These are phyloP conservation scores for Xerocomellus amylosporus DNA, from an alignment of 768 basidiomycete genomes.

Conservation along the genomic window DNA sequence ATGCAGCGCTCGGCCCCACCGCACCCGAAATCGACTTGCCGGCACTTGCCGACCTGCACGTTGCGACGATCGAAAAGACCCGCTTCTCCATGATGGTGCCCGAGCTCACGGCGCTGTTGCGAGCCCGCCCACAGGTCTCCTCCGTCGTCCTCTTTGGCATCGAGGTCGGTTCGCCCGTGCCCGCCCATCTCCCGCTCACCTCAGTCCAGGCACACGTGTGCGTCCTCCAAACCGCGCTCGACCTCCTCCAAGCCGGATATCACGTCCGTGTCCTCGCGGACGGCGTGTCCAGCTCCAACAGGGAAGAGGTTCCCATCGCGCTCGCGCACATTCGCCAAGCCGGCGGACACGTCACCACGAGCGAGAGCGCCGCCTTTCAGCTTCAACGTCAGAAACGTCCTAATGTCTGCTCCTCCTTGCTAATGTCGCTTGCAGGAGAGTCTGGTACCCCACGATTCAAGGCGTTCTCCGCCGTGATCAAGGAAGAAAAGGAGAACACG, in stretches of 20 bases:
- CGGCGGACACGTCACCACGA: slow-evolving; percentile 78
- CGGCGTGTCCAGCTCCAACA: slow-evolving; percentile 79
- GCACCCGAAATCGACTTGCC: slow-evolving; percentile 57
- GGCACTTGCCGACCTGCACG: slow-evolving; percentile 52
- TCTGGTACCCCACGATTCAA: slow-evolving; percentile 66
- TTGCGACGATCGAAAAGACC: slow-evolving; percentile 70
- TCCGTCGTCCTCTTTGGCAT: slow-evolving; percentile 83
- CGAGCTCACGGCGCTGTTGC: slow-evolving; percentile 55
- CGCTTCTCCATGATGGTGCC: slow-evolving; percentile 84
- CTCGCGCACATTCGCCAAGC: slow-evolving; percentile 63
- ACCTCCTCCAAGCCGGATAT: slow-evolving; percentile 50
- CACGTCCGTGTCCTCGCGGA: slow-evolving; percentile 76
- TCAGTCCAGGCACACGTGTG: slow-evolving; percentile 79
- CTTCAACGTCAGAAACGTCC: slow-evolving; percentile 51
- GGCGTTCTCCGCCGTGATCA: slow-evolving; percentile 66
- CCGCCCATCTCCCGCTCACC: background rate
- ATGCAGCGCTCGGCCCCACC: slow-evolving; percentile 64
- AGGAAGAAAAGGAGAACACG: slow-evolving; percentile 72
- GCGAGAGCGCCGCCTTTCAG: slow-evolving; percentile 79
- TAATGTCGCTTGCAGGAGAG: slow-evolving; percentile 44
- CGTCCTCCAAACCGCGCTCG: slow-evolving; percentile 78
- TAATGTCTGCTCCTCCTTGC: slow-evolving; percentile 9
- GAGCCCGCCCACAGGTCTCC: slow-evolving; percentile 44
- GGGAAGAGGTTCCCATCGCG: slow-evolving; percentile 75
- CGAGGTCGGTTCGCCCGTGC: slow-evolving; percentile 52